Base-by-base conservation (phyloP, 129 eudicot species). In the Pittosporum tobira region DNA sequence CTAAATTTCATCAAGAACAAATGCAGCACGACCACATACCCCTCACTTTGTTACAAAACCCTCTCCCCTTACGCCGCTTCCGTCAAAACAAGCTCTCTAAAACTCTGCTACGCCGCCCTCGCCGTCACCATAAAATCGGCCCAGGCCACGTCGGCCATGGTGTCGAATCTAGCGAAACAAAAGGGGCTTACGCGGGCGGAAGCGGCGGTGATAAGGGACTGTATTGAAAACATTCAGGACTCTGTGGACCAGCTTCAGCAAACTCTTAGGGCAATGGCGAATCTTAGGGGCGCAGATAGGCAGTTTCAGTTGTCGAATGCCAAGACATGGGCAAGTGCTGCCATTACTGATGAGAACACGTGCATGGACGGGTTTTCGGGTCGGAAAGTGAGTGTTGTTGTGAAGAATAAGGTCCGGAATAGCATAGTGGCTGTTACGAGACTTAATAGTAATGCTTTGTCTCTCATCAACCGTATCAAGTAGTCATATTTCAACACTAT, bases 241-340 rank as follows among this genome's bases (percentile, higher is more conserved):
- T 48, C 81, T 1, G 75, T 89, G 14, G 65, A 51, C 37, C 88
- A 89, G 61, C 77, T 89, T 8, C 79, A 73, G 59, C 71, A 71
- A 30, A 53, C 88, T 10, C 21, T 75, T 7, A 45, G 62, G 29
- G 85, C 77, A 15, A 68, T 89, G 64, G 38, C 57, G 12, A 65
- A 74, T 25, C 44, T 89, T 34, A 40, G 62, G 13, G 75, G 57
- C n/a, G 58, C 65, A 0, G 78, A 74, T 43, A 62, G 62, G 59
- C 58, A 56, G 7, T 85, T 85, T 36, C 72, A 64, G 54, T 66
- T 85, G 58, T 71, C 80, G 0, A 90, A 86, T 48, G 91, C 88
- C 0, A 82, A 83, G 73, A 90, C 95, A 12, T 82, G 83, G 77
- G 83, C 81, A 4, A 90, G 98, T 44, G 87, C 98, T 1, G 95